Base-by-base conservation (phyloP, 2,329 filamentous ascomycete species). In the Domatiomyces catenatus region DNA sequence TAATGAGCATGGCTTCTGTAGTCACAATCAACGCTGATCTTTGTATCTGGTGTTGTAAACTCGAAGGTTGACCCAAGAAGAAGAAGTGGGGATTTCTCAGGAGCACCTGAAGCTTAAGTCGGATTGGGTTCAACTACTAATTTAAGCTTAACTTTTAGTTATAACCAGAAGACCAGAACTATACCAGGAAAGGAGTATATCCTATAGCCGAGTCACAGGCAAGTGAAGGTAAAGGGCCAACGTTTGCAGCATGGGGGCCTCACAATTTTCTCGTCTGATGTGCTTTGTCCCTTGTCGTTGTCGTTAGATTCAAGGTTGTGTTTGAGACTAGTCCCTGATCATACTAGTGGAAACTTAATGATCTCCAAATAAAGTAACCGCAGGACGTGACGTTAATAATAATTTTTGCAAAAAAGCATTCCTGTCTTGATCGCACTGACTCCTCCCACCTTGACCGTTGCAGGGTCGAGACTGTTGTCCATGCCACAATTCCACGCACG, bases 401-500 rank as follows among this genome's bases (percentile, higher is more conserved):
- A 36, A 12, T 8, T 15, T 15, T 39, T 39, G 32, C 32, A 24
- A 24, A 24, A 24, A 24, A 24, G 3, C 22, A 24, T 24, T 6
- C 22, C 6, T 3, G 22, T 24, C 10, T 39, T 39, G 12, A 39
- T 39, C 8, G 8, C 28, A 39, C 10, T 39, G 8, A 15, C 2
- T 39, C 2, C 32, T 15, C 4, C 4, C 32, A 39, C 32, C 22
- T 24, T 39, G 32, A 15, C 32, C 15, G 32, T 12, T 4, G 15
- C 32, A 15, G 32, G 15, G 32, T 39, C 3, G 39, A 39, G 28
- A 49, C n/a, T n/a, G 47, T 3, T 19, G 3, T 43, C 49, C 51
- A 75, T 76, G 72, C 65, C 70, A 49, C 65, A 67, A 46, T 66
- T 74, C 36, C 71, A 74, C 56, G 64, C 67, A 26, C 67, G 70